Conservation (phyloP, 345 rosid genomes). For the Erysimum cheiranthoides region DNA sequence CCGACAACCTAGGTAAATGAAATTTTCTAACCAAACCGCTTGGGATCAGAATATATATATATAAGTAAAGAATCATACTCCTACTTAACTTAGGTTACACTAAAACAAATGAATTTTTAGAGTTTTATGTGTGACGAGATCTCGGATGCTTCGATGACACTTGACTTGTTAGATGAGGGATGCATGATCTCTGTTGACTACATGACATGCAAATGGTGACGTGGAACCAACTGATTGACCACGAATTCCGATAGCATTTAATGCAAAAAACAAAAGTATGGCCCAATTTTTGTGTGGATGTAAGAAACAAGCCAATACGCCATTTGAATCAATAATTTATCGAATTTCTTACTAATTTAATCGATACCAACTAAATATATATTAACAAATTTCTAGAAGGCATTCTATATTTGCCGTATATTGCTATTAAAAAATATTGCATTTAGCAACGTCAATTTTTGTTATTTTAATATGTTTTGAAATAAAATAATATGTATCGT, state of each 20-base stretch:
- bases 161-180: conserved; percentile 26
- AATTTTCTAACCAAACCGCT: conserved; percentile 31
- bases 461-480: too few species aligned
- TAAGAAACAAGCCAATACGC: not conserved
- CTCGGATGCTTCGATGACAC: conserved; percentile 22
- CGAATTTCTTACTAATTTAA: not conserved
- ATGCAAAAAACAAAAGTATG: not conserved
- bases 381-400: not conserved
- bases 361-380: not conserved
- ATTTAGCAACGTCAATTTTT: too few species aligned
- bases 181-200: conserved; percentile 19
- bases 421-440: not conserved
- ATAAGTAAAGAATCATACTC: conserved; percentile 1
- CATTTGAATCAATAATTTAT: not conserved
- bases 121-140: not conserved
- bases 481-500: too few species aligned
- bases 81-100: conserved; percentile 25
- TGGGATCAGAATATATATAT: conserved; percentile 5
- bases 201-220: not conserved
- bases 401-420: not conserved
- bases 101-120: not conserved
- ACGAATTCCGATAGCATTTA: not conserved
- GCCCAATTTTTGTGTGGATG: not conserved
- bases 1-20: not conserved
- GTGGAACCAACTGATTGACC: conserved; percentile 10